Percentiles rank a stretch among this genome's conserved stretches.
Evolutionary conservation across 345 rosid genomes (phyloP).

Genomic region (Hypericum androsaemum): DNA sequence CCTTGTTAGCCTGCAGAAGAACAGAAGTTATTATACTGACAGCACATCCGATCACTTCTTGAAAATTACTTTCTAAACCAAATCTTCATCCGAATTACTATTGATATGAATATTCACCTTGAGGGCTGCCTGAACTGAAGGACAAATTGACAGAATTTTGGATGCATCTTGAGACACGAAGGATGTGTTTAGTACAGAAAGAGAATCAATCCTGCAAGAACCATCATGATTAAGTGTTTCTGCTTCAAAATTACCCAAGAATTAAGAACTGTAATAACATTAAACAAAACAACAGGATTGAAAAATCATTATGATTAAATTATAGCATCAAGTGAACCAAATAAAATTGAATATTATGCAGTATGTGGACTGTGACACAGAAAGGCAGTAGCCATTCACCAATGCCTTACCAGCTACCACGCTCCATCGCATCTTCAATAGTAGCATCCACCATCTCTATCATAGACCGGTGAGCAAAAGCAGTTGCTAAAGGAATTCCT

Average conservation of each 20-base stretch:
- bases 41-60: conserved; percentile 6
- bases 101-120: conserved; percentile 41
- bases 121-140: conserved; percentile 56
- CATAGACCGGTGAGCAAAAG: conserved; percentile 76
- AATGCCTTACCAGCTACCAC: conserved; percentile 70
- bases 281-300: no score
- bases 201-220: conserved; percentile 78
- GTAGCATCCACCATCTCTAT: conserved; percentile 82
- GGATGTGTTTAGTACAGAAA: conserved; percentile 64
- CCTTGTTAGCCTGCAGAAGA: conserved; percentile 55
- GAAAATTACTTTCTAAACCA: conserved; percentile 1
- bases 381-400: neutral
- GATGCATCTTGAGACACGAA: conserved; percentile 69
- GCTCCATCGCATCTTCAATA: conserved; percentile 79
- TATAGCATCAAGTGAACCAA: neutral
- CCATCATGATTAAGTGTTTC: conserved; percentile 18
- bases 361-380: neutral
- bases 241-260: neutral
- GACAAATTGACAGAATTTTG: conserved; percentile 61
- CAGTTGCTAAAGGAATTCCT: conserved; percentile 61
- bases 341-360: conserved; percentile 2
- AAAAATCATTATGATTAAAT: no score
- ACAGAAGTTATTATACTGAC: no score
- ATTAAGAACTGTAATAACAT: no score
- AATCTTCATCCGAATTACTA: conserved; percentile 2